These are phyloP conservation scores for Calonectria pauciramosa DNA, from an alignment of 2,329 filamentous ascomycete genomes.

Conservation along the genomic window DNA sequence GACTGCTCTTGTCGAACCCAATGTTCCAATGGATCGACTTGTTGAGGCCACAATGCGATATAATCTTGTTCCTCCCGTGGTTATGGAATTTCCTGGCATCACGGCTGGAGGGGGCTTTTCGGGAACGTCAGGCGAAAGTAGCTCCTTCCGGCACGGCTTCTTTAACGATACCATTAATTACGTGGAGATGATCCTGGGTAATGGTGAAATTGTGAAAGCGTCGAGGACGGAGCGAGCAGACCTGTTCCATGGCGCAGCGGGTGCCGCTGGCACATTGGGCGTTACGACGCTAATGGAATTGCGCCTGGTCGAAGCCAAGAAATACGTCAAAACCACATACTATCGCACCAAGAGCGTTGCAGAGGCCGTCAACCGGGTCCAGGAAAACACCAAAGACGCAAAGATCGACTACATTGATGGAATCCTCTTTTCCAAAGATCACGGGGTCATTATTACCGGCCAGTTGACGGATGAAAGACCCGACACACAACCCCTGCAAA, in stretches of 20 bases:
- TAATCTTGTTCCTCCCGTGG: constrained; percentile 72
- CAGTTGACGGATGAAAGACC: constrained; percentile 50
- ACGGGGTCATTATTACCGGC: constrained; percentile 68
- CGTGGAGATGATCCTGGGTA: constrained; percentile 74
- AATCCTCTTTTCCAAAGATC: constrained; percentile 64
- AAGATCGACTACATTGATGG: constrained; percentile 72
- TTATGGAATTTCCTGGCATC: constrained; percentile 81
- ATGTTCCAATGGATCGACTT: constrained; percentile 77
- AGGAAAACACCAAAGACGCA: constrained; percentile 28
- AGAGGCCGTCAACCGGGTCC: constrained; percentile 59
- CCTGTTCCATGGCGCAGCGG: constrained; percentile 71
- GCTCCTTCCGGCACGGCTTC: constrained; percentile 75
- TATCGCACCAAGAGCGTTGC: constrained; percentile 56
- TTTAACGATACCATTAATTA: constrained; percentile 74
- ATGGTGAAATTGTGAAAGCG: constrained; percentile 66
- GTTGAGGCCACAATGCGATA: constrained; percentile 68
- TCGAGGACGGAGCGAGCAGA: constrained; percentile 63
- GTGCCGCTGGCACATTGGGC: constrained; percentile 71
- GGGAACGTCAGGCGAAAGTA: constrained; percentile 77
- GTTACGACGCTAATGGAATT: constrained; percentile 73
- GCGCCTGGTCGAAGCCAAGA: constrained; percentile 65
- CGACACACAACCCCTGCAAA: constrained; percentile 28
- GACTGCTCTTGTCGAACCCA: constrained; percentile 70
- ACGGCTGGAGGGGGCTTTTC: constrained; percentile 77
- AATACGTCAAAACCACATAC: constrained; percentile 70